A percentile compares a stretch with the other conserved stretches of the same genome.
These are phyloP conservation scores for Persicaria maculosa DNA, from an alignment of 148 eudicot genomes.

Conservation along the genomic window DNA sequence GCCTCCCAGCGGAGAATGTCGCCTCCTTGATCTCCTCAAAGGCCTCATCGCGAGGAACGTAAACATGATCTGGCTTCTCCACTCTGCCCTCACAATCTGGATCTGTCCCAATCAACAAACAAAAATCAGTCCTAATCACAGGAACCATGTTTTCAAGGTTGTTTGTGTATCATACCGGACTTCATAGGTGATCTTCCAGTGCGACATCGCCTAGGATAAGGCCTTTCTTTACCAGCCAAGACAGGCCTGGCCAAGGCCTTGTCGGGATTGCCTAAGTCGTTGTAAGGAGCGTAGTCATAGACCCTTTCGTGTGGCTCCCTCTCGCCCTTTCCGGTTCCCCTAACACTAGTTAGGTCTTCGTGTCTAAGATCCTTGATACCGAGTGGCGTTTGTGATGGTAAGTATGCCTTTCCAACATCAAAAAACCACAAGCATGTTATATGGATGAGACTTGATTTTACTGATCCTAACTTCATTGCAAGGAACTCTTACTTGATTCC, in stretches of 20 bases:
- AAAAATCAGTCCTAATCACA: background rate
- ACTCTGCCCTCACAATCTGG: conserved; percentile 51
- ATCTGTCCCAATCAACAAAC: conserved; percentile 28
- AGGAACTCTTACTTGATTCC: conserved; percentile 41
- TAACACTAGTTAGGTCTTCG: conserved; percentile 57
- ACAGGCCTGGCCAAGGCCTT: conserved; percentile 52
- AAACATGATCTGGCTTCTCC: conserved; percentile 63
- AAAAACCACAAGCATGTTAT: background rate
- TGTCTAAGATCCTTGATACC: conserved; percentile 78
- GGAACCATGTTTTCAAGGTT: background rate
- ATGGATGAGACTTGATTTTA: background rate
- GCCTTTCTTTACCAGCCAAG: conserved; percentile 54
- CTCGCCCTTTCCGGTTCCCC: conserved; percentile 72
- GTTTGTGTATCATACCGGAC: conserved; percentile 27
- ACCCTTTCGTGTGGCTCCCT: conserved; percentile 68
- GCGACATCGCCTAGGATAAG: conserved; percentile 97
- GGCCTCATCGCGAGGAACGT: conserved; percentile 86
- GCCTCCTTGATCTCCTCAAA: conserved; percentile 79
- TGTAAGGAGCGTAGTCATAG: conserved; percentile 85
- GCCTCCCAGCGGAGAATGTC: conserved; percentile 62
- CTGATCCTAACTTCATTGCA: background rate
- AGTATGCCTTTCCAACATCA: conserved; percentile 37
- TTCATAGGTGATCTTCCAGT: conserved; percentile 62
- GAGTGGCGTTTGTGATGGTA: conserved; percentile 83
- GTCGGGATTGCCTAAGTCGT: conserved; percentile 81